Percentiles rank a stretch among this genome's conserved stretches.
Conservation (phyloP, 139 green algal genomes). For the Gonium pectorale region DNA sequence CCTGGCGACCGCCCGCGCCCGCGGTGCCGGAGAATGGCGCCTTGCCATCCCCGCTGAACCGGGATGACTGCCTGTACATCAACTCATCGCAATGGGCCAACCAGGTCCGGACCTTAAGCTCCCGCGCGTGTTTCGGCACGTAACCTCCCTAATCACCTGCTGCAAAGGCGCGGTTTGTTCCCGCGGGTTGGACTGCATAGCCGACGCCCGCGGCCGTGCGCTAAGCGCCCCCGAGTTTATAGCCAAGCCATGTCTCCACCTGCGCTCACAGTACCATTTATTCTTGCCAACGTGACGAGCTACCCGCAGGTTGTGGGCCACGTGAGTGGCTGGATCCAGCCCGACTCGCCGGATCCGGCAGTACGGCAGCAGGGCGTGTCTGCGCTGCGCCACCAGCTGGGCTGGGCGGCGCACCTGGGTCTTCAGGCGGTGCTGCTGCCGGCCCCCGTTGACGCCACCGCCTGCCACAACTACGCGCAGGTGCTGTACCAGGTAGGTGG, state of each 20-base stretch:
- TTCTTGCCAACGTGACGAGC: no score
- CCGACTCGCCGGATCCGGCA: constrained; percentile 68
- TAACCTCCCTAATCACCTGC: no score
- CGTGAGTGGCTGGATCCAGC: constrained; percentile 85
- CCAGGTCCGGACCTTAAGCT: constrained; percentile 46
- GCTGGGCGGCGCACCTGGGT: constrained; percentile 92
- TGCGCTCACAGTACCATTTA: background rate
- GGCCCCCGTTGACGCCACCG: constrained; percentile 46
- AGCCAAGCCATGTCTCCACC: no score
- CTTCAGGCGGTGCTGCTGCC: constrained; percentile 90
- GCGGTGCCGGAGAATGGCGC: constrained; percentile 14
- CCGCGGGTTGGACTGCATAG: no score
- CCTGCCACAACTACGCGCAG: constrained; percentile 80
- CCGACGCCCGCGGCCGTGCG: no score
- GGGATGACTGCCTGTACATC: constrained; percentile 82
- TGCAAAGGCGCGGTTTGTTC: no score
- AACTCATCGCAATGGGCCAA: constrained; percentile 50
- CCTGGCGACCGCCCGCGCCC: constrained; percentile 52
- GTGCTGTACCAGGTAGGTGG: constrained; percentile 71
- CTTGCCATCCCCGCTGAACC: constrained; percentile 66
- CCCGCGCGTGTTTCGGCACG: no score
- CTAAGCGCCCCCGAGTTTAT: no score
- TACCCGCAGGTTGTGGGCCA: constrained; percentile 80
- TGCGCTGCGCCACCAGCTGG: constrained; percentile 87
- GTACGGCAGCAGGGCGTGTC: constrained; percentile 64